A percentile compares a stretch with the other conserved stretches of the same genome.
Conservation (phyloP, 768 basidiomycete genomes). For the Strobilomyces echinocephalus region DNA sequence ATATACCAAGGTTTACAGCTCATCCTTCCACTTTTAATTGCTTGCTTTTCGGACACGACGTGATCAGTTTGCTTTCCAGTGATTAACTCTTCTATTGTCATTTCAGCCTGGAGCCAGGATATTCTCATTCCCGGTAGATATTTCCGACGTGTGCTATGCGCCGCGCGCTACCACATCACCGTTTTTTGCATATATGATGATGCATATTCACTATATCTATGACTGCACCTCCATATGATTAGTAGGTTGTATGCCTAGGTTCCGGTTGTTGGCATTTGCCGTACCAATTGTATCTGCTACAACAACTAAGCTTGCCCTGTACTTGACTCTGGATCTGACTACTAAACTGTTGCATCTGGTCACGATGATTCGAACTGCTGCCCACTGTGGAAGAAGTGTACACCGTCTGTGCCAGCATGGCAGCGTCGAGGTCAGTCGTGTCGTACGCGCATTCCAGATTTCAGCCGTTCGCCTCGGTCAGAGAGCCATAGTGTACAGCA, state of each 20-base stretch:
- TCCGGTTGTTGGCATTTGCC: conserved; percentile 3
- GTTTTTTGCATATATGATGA: conserved; percentile 6
- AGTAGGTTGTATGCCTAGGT: conserved; percentile 24
- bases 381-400: neutral
- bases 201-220: conserved; percentile 18
- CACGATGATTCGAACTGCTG: conserved; percentile 2
- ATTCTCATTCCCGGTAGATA: neutral
- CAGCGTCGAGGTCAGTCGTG: neutral
- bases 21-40: conserved; percentile 3
- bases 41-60: conserved; percentile 12
- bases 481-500: conserved; percentile 63
- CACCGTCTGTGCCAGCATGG: neutral
- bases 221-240: conserved; percentile 5
- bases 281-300: conserved; percentile 16
- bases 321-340: neutral
- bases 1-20: conserved; percentile 1
- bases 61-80: conserved; percentile 6
- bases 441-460: conserved; percentile 27
- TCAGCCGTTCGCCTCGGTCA: conserved; percentile 33
- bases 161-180: neutral
- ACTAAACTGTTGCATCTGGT: neutral
- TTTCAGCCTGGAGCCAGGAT: neutral
- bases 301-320: neutral
- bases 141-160: conserved; percentile 1
- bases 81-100: conserved; percentile 10